phyloP scores from a whole-genome alignment of 306 rosid genomes.

The Arachis hypogaea region DNA sequence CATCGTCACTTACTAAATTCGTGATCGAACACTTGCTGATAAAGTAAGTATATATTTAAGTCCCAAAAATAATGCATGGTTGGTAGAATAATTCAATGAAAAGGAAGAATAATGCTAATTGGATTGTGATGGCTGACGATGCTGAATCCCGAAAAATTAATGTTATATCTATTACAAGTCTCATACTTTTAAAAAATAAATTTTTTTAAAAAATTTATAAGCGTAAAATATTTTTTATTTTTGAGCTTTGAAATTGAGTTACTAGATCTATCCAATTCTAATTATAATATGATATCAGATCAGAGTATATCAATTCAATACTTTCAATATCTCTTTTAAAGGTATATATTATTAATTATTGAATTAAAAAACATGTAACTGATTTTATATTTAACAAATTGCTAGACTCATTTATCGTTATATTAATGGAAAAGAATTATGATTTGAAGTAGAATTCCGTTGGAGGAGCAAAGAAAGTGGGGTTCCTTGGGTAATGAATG shows the following conservation, averaged over 20 bases:
- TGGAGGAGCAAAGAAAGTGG: conserved; percentile 42
- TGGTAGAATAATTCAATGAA: conserved; percentile 1
- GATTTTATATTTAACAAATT: too few species aligned
- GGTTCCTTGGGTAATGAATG: conserved; percentile 43
- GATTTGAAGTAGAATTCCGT: conserved; percentile 31
- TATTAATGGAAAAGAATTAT: background rate
- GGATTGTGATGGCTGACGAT: background rate
- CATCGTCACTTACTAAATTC: background rate
- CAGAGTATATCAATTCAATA: too few species aligned
- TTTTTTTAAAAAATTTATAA: too few species aligned
- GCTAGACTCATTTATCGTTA: too few species aligned
- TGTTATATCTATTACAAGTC: too few species aligned
- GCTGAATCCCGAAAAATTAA: background rate
- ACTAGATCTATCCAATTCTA: too few species aligned
- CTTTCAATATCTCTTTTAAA: too few species aligned
- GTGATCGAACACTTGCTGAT: background rate
- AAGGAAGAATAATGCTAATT: conserved; percentile 21
- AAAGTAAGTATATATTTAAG: background rate
- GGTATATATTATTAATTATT: too few species aligned
- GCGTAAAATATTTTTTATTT: too few species aligned
- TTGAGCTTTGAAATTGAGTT: too few species aligned
- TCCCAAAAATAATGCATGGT: background rate
- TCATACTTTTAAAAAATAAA: too few species aligned
- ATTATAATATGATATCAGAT: too few species aligned
- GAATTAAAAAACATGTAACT: background rate